Evolutionary conservation across 768 basidiomycete genomes (phyloP), one percentile per base, ranked within the genome.

Genomic region (Xerocomus spinulosus): DNA sequence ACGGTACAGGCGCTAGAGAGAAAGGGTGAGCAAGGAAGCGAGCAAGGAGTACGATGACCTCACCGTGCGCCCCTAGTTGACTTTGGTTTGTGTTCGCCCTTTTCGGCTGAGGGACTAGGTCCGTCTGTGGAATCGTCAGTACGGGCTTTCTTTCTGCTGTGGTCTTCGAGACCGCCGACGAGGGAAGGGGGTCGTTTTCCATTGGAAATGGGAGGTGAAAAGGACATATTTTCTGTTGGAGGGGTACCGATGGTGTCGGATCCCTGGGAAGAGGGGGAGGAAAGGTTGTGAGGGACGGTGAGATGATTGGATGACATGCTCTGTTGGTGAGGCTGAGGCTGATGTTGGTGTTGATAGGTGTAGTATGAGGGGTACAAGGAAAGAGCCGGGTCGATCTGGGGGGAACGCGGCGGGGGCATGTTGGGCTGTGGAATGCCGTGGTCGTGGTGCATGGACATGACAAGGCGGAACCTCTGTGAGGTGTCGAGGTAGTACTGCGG

Each of bases 51-150:
- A 40, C 44, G 34, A 40, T 44, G 37, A 52, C 66, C 75, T 48
- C 49, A 90, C 89, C 89, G 76, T 42, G 89, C 87, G n/a, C 90
- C 90, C 15, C 90, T 73, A 3, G 90, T 91, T 1, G 88, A 78
- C 70, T 92, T 92, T n/a, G 82, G 74, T 64, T 91, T 91, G 2
- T 70, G 60, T 47, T 83, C 82, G 17, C 83, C 83, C 61, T 76
- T 82, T 28, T 83, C 83, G 23, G 75, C 67, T 2, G 68, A 56
- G 5, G 79, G 80, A 60, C 80, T 84, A 3, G 71, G 66, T 5
- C 66, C 67, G 20, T 80, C 79, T 9, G 44, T 32, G 14, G 69
- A 69, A n/a, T 74, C 80, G 49, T 83, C 83, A 57, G 76, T 82
- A 34, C 81, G 73, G 5, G 74, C 59, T 59, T 81, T 85, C 66